Percentiles rank a stretch among this genome's conserved stretches.
Evolutionary conservation across 2,329 filamentous ascomycete species (phyloP).

Genomic region (Stagonosporopsis rhizophila): DNA sequence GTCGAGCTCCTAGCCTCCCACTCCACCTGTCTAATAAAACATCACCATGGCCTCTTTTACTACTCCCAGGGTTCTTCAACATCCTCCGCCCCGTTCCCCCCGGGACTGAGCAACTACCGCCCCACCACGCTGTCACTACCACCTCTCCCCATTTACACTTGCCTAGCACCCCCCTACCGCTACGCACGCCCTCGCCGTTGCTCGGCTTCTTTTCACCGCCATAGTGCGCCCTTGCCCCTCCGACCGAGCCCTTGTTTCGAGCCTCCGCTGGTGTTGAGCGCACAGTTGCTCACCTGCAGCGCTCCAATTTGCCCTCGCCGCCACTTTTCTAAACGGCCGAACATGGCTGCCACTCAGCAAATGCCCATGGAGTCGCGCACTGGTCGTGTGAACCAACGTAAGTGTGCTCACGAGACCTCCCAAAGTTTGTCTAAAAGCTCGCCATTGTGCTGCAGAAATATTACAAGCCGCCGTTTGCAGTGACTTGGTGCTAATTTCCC

Average conservation of each 20-base stretch:
- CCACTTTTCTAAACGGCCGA: constrained; percentile 20
- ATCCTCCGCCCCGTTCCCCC: constrained; percentile 59
- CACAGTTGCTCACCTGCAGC: constrained; percentile 22
- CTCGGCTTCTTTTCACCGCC: constrained; percentile 39
- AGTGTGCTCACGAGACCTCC: constrained; percentile 55
- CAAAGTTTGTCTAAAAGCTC: constrained; percentile 8
- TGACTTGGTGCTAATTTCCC: constrained; percentile 21
- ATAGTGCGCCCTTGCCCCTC: constrained; percentile 27
- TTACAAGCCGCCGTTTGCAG: constrained; percentile 7
- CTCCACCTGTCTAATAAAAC: constrained; percentile 40
- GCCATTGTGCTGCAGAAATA: constrained; percentile 12
- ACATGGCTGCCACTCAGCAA: constrained; percentile 55
- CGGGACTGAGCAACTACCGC: constrained; percentile 54
- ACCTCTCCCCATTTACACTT: constrained; percentile 13
- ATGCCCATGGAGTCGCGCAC: constrained; percentile 70
- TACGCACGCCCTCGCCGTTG: constrained; percentile 26
- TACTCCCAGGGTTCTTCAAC: constrained; percentile 52
- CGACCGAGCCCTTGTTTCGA: constrained; percentile 21
- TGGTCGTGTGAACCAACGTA: constrained; percentile 81
- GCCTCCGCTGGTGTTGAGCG: constrained; percentile 18
- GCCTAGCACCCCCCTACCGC: constrained; percentile 10
- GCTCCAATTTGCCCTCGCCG: constrained; percentile 9
- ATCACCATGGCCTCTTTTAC: constrained; percentile 50
- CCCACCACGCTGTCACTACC: constrained; percentile 25
- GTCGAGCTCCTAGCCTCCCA: constrained; percentile 27